These are phyloP conservation scores for Auriscalpium microsporum DNA, from an alignment of 768 basidiomycete species.

Conservation along the genomic window DNA sequence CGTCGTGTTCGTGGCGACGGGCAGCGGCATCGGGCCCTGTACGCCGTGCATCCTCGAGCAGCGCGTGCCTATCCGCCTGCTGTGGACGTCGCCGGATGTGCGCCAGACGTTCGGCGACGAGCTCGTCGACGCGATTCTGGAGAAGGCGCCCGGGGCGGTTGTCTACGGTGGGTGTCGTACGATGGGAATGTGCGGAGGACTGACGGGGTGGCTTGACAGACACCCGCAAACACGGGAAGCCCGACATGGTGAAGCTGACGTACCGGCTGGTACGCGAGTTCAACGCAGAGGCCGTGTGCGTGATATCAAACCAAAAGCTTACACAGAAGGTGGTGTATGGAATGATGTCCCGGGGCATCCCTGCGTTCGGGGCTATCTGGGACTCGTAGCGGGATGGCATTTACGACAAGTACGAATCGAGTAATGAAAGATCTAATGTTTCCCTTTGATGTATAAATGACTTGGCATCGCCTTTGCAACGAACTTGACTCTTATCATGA, in stretches of 20 bases:
- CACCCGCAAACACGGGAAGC: conserved; percentile 27
- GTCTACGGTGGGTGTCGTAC: conserved; percentile 38
- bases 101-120: conserved; percentile 57
- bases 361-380: conserved; percentile 55
- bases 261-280: conserved; percentile 28
- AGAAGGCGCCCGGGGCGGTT: conserved; percentile 44
- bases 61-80: conserved; percentile 42
- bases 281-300: conserved; percentile 40
- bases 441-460: no score
- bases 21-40: conserved; percentile 51
- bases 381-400: conserved; percentile 31
- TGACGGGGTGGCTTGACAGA: conserved; percentile 12
- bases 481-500: no score
- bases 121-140: conserved; percentile 46
- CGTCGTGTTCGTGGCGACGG: conserved; percentile 51
- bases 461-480: no score
- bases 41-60: conserved; percentile 45
- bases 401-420: no score
- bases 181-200: not conserved
- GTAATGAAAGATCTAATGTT: no score
- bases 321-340: conserved; percentile 52
- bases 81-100: conserved; percentile 59
- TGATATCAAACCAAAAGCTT: conserved; percentile 52
- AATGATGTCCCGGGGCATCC: conserved; percentile 50
- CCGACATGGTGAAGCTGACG: conserved; percentile 30